Evolutionary conservation across 164 flowering plant species (phyloP).

Genomic region (Stephania yunnanensis): DNA sequence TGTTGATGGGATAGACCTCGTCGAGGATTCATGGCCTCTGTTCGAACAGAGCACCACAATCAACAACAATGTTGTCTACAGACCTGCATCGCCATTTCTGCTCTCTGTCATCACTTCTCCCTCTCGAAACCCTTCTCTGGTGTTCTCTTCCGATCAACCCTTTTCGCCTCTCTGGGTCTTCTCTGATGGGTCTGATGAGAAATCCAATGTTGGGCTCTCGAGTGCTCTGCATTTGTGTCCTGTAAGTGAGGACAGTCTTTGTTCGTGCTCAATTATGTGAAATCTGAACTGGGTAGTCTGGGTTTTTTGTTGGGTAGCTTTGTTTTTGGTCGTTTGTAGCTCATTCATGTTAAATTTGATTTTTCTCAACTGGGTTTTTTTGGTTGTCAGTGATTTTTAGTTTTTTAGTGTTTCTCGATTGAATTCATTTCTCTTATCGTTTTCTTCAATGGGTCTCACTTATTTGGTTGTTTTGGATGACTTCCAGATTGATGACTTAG

Average conservation of each 20-base stretch:
- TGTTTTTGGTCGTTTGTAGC: not conserved
- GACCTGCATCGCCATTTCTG: not conserved
- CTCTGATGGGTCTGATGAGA: slow-evolving; percentile 41
- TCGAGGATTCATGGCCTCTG: slow-evolving; percentile 43
- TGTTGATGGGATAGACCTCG: slow-evolving; percentile 23
- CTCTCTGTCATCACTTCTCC: slow-evolving; percentile 16
- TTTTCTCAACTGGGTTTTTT: not conserved
- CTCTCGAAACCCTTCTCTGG: slow-evolving; percentile 33
- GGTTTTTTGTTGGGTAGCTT: too few species aligned
- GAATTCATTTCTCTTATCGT: too few species aligned
- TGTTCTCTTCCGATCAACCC: slow-evolving; percentile 50
- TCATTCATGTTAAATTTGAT: not conserved
- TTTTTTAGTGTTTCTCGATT: too few species aligned
- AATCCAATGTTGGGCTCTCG: not conserved
- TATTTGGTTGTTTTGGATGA: too few species aligned
- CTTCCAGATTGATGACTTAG: too few species aligned
- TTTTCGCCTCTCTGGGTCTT: slow-evolving; percentile 77
- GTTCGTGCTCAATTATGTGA: not conserved
- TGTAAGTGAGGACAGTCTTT: slow-evolving; percentile 21
- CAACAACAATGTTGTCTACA: not conserved
- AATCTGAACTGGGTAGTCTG: not conserved
- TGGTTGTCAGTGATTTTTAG: too few species aligned
- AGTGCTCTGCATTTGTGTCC: slow-evolving; percentile 12
- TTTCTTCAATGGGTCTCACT: too few species aligned
- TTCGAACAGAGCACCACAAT: slow-evolving; percentile 39